phyloP scores from a whole-genome alignment of 352 stramenopile genomes.

The Albugo candida region DNA sequence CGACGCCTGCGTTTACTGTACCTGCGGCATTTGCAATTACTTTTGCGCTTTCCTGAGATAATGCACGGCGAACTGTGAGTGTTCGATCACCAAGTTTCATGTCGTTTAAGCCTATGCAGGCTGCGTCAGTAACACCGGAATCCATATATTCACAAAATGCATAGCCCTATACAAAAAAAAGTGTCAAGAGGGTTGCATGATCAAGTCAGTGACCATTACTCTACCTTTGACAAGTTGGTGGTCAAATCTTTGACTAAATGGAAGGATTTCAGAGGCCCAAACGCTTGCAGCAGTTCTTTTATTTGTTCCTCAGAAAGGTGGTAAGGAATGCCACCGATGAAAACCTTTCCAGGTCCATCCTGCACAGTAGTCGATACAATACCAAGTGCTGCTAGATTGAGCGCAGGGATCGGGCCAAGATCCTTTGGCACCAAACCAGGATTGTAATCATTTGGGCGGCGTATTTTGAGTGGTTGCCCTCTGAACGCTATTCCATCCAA shows the following conservation, averaged over 20 bases:
- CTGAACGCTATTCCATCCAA: constrained; percentile 91
- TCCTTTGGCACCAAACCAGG: constrained; percentile 67
- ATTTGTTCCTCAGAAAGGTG: constrained; percentile 91
- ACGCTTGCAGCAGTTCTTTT: constrained; percentile 87
- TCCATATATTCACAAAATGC: constrained; percentile 96
- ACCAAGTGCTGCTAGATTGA: constrained; percentile 82
- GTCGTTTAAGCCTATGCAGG: constrained; percentile 88
- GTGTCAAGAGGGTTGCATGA: background rate
- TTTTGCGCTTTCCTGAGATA: constrained; percentile 56
- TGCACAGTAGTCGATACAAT: constrained; percentile 90
- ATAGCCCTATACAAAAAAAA: constrained; percentile 50
- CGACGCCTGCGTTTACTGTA: constrained; percentile 41
- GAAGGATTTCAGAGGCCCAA: constrained; percentile 88
- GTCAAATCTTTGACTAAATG: constrained; percentile 91
- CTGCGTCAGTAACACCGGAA: constrained; percentile 75
- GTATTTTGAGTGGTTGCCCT: constrained; percentile 89
- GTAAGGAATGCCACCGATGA: constrained; percentile 94
- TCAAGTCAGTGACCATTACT: background rate
- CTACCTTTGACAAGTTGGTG: constrained; percentile 77
- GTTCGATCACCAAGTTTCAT: constrained; percentile 87
- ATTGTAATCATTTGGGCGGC: constrained; percentile 97
- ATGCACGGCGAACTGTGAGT: constrained; percentile 76
- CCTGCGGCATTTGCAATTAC: constrained; percentile 34
- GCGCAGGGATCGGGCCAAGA: constrained; percentile 66
- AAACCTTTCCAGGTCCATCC: constrained; percentile 97